phyloP scores from a whole-genome alignment of 2,329 filamentous ascomycete species.

The Monosporascus sp. region DNA sequence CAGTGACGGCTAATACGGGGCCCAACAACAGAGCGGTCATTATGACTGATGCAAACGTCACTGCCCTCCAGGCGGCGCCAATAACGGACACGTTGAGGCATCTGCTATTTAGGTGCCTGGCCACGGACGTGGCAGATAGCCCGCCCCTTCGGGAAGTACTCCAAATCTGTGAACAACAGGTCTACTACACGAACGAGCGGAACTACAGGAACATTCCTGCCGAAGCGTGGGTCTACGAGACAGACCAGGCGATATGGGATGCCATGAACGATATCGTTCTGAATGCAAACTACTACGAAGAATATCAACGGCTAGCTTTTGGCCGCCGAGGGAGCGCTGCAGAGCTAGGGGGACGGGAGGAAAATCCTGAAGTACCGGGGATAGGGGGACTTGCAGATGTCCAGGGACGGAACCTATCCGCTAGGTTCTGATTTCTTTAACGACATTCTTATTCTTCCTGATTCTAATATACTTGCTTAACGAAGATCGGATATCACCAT shows the following conservation, averaged over 20 bases:
- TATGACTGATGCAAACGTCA: neutral
- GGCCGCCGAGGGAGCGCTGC: neutral
- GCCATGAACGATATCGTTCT: neutral
- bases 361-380: too few relatives aligned
- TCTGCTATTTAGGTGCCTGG: neutral
- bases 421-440: too few relatives aligned
- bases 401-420: too few relatives aligned
- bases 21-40: neutral
- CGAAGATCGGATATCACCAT: too few relatives aligned
- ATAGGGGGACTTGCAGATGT: too few relatives aligned
- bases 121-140: neutral
- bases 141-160: neutral
- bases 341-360: too few relatives aligned
- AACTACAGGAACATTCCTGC: neutral
- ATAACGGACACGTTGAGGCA: neutral
- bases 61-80: neutral
- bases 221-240: neutral
- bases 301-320: neutral
- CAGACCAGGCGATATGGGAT: neutral
- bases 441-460: too few relatives aligned
- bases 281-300: neutral
- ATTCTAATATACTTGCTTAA: too few relatives aligned
- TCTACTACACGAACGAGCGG: neutral
- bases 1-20: neutral
- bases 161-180: neutral